Evolutionary conservation across 805 yeast species (phyloP), one percentile per base, ranked within the genome.

Genomic region (Metschnikowia koreensis): DNA sequence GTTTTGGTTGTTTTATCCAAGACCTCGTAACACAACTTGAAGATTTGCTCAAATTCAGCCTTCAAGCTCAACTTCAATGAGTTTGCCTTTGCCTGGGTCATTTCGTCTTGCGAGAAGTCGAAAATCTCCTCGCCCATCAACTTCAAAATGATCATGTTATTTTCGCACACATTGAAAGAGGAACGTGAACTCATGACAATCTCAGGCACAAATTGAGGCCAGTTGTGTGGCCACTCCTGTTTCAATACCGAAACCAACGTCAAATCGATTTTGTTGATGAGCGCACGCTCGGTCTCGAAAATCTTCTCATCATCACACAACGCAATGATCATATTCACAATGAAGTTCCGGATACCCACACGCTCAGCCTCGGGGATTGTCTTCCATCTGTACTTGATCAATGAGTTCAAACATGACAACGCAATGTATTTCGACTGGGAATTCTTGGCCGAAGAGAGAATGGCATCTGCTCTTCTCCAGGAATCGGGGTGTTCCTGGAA

Each of bases 221-320:
- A 94, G 68, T 92, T 88, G 61, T 86, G 89, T 34, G 99, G 99
- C 99, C 99, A 94, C 68, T 94, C 99, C 72, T 94, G 98, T 65
- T 94, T 94, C 64, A 94, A 81, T 47, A 94, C 86, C 65, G 92
- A 96, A 37, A 94, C 99, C 63, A 94, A 76, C 13, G 98, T 93
- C 64, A 94, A 79, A 71, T 94, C 97, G 62, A 92, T 91, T 69
- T 94, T 94, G 74, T 87, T 89, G 65, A 94, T 89, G 64, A 94
- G 78, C 17, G 97, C 84, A 63, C 85, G 86, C 65, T 90, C 90
- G 40, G 80, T 70, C 46, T 77, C 79, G 65, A 92, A 90, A 33
- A 81, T 76, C 9, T 77, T 73, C 54, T 89, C 96, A 66, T 89
- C 89, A 54, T 89, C 93, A 71, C 97, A 89, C 80, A 93, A 81